Conservation (phyloP, 371 early-diverging fungal genomes). For the Circinella minor region DNA sequence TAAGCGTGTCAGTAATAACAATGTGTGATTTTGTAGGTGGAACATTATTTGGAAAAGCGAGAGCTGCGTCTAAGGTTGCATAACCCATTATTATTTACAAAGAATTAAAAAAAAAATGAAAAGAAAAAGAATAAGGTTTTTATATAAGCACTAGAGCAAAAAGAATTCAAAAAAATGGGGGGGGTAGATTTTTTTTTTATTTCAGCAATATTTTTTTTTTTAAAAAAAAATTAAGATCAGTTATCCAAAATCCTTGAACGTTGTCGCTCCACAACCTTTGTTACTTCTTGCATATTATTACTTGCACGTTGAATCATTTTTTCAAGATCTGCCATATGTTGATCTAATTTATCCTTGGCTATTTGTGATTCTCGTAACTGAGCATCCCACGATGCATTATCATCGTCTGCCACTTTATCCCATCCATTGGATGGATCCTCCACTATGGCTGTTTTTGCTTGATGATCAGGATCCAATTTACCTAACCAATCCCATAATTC, state of each 20-base stretch:
- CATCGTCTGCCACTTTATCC: conserved; percentile 6
- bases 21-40: conserved; percentile 55
- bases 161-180: no score
- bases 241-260: conserved; percentile 25
- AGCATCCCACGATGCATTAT: conserved; percentile 13
- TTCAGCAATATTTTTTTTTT: background rate
- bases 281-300: conserved; percentile 41
- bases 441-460: conserved; percentile 10
- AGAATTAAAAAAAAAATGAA: conserved; percentile 3
- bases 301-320: conserved; percentile 45
- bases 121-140: background rate
- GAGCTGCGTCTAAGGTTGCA: conserved; percentile 50
- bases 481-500: conserved; percentile 40
- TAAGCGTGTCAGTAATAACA: conserved; percentile 68
- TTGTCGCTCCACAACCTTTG: conserved; percentile 35
- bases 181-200: background rate
- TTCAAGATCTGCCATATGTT: conserved; percentile 40
- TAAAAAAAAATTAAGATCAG: conserved; percentile 13
- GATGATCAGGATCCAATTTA: conserved; percentile 32
- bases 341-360: conserved; percentile 33
- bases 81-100: conserved; percentile 50
- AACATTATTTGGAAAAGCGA: conserved; percentile 52
- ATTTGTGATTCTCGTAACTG: conserved; percentile 21
- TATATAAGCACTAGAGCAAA: no score
- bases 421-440: background rate